These are phyloP conservation scores for Botrytis paeoniae DNA, from an alignment of 2,329 filamentous ascomycete species.

Conservation along the genomic window DNA sequence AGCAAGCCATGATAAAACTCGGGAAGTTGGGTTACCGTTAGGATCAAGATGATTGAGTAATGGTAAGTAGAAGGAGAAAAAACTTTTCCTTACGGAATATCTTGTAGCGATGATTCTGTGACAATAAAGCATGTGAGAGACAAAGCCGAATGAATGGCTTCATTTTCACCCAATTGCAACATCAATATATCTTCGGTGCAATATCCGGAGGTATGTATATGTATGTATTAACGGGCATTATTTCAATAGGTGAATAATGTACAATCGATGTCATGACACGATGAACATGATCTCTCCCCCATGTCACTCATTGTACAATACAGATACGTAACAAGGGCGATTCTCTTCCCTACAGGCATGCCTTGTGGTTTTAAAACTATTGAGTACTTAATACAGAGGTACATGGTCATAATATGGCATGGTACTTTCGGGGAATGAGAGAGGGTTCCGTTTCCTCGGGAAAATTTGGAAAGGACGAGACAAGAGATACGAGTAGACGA, in stretches of 20 bases:
- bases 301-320: neutral
- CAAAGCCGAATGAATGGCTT: neutral
- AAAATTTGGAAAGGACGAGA: neutral
- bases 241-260: neutral
- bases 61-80: neutral
- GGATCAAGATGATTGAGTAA: neutral
- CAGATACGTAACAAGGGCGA: neutral
- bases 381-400: neutral
- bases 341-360: neutral
- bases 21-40: neutral
- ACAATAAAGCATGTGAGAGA: neutral
- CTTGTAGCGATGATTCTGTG: neutral
- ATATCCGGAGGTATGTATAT: constrained; percentile 7
- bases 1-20: neutral
- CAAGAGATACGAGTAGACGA: neutral
- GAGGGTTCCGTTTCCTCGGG: constrained; percentile 16
- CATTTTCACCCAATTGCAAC: constrained; percentile 8
- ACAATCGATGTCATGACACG: neutral
- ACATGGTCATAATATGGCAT: neutral
- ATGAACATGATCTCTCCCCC: neutral
- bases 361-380: neutral
- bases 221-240: neutral
- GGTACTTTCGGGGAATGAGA: neutral
- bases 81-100: neutral
- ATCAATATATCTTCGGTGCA: constrained; percentile 11